Evolutionary conservation across 345 rosid species (phyloP).

Genomic region (Aurinia saxatilis): DNA sequence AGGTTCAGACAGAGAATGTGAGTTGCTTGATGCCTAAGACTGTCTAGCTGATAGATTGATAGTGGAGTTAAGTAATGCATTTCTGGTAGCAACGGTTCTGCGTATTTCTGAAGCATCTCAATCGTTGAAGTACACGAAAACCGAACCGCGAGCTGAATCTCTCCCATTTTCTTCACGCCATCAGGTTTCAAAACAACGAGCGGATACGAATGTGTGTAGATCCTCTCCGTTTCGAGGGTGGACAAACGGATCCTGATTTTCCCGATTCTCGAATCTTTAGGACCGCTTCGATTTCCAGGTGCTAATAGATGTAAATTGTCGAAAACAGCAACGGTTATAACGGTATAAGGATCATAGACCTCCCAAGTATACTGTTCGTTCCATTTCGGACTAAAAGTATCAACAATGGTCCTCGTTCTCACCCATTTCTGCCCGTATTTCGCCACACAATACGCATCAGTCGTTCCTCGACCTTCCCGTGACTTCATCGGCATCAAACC

Average conservation of each 20-base stretch:
- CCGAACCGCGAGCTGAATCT: slow-evolving; percentile 36
- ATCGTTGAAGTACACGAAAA: slow-evolving; percentile 31
- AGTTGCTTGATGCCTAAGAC: slow-evolving; percentile 40
- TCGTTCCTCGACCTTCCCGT: slow-evolving; percentile 33
- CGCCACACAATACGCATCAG: slow-evolving; percentile 46
- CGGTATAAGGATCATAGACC: slow-evolving; percentile 48
- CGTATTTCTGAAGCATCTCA: slow-evolving; percentile 31
- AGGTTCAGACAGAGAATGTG: slow-evolving; percentile 27
- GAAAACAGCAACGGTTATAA: slow-evolving; percentile 39
- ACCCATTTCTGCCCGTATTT: slow-evolving; percentile 52
- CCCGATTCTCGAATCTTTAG: slow-evolving; percentile 34
- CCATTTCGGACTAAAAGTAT: slow-evolving; percentile 40
- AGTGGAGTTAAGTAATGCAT: slow-evolving; percentile 39
- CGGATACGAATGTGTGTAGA: slow-evolving; percentile 42
- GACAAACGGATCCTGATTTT: slow-evolving; percentile 43
- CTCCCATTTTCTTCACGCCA: slow-evolving; percentile 47
- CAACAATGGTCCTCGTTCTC: slow-evolving; percentile 37
- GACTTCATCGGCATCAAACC: slow-evolving; percentile 45
- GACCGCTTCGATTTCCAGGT: slow-evolving; percentile 3
- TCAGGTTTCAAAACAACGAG: slow-evolving; percentile 32
- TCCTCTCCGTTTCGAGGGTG: slow-evolving; percentile 28
- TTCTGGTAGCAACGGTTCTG: slow-evolving; percentile 33
- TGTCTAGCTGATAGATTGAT: slow-evolving; percentile 31
- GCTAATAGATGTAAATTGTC: slow-evolving; percentile 33
- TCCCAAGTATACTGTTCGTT: slow-evolving; percentile 56